Percentiles rank a stretch among this genome's conserved stretches.
These are phyloP conservation scores for Globisporangium paddicum DNA, from an alignment of 352 stramenopile species.

Conservation along the genomic window DNA sequence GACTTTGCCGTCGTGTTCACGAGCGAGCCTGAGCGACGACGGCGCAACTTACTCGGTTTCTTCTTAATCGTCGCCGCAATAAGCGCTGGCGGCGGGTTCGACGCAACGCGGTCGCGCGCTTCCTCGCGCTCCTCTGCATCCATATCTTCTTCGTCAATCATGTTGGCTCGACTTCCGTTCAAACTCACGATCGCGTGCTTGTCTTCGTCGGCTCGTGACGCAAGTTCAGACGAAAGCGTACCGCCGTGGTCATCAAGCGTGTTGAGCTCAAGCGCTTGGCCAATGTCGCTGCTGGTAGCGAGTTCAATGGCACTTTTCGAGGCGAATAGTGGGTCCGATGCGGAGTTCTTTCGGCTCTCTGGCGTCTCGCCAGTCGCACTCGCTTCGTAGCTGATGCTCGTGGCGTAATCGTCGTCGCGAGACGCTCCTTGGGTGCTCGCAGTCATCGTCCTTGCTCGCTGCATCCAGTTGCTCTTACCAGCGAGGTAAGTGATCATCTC, in stretches of 20 bases:
- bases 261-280: constrained; percentile 55
- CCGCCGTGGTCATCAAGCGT: constrained; percentile 41
- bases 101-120: constrained; percentile 49
- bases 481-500: constrained; percentile 33
- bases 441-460: constrained; percentile 37
- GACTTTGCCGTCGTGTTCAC: constrained; percentile 63
- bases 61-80: constrained; percentile 19
- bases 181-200: constrained; percentile 17
- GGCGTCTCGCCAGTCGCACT: background rate
- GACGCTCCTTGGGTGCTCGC: background rate
- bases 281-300: constrained; percentile 69
- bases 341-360: constrained; percentile 5
- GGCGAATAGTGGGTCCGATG: constrained; percentile 11
- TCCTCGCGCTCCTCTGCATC: constrained; percentile 34
- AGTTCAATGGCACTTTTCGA: constrained; percentile 68
- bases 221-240: constrained; percentile 10
- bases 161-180: constrained; percentile 17
- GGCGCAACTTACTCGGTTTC: constrained; percentile 26
- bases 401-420: background rate
- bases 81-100: constrained; percentile 36
- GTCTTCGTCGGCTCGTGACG: constrained; percentile 18
- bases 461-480: constrained; percentile 49
- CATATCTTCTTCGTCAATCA: constrained; percentile 22
- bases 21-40: constrained; percentile 52
- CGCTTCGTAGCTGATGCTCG: background rate